phyloP scores from a whole-genome alignment of 768 basidiomycete species.

The Strobilomyces confusus region DNA sequence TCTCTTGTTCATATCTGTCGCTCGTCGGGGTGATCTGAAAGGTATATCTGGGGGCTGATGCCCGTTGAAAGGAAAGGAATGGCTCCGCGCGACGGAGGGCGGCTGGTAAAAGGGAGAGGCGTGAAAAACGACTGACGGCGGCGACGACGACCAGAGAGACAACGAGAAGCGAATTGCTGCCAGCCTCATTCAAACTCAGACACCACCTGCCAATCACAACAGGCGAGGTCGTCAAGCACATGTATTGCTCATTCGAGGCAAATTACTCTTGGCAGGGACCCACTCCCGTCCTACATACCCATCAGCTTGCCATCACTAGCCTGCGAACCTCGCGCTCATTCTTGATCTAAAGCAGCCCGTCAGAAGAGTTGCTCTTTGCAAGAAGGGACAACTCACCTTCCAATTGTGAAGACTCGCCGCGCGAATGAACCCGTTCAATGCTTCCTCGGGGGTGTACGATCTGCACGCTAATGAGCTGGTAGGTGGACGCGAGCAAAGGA shows the following conservation, averaged over 20 bases:
- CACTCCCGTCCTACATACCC: not conserved
- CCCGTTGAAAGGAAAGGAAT: conserved; percentile 21
- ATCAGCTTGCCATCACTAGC: conserved; percentile 14
- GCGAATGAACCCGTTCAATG: conserved; percentile 58
- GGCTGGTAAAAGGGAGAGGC: conserved; percentile 20
- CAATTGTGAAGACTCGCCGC: conserved; percentile 65
- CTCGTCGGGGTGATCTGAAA: conserved; percentile 5
- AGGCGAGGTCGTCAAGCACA: not conserved
- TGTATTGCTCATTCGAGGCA: not conserved
- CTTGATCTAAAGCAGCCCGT: conserved; percentile 20
- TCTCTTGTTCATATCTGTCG: conserved; percentile 27
- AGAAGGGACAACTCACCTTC: conserved; percentile 38
- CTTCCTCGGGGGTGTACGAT: conserved; percentile 50
- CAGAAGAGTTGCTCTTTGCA: not conserved
- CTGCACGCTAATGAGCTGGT: conserved; percentile 9
- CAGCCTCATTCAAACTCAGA: conserved; percentile 24
- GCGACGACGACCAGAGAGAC: conserved; percentile 6
- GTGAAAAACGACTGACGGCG: conserved; percentile 10
- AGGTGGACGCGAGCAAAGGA: not conserved
- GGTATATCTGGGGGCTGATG: conserved; percentile 1
- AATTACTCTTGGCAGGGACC: conserved; percentile 1
- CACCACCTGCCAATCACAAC: no score
- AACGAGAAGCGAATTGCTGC: not conserved
- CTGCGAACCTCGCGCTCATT: conserved; percentile 14
- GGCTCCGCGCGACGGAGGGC: conserved; percentile 27